These are phyloP conservation scores for Aureobasidium sp. DNA, from an alignment of 2,329 filamentous ascomycete genomes.

Conservation along the genomic window DNA sequence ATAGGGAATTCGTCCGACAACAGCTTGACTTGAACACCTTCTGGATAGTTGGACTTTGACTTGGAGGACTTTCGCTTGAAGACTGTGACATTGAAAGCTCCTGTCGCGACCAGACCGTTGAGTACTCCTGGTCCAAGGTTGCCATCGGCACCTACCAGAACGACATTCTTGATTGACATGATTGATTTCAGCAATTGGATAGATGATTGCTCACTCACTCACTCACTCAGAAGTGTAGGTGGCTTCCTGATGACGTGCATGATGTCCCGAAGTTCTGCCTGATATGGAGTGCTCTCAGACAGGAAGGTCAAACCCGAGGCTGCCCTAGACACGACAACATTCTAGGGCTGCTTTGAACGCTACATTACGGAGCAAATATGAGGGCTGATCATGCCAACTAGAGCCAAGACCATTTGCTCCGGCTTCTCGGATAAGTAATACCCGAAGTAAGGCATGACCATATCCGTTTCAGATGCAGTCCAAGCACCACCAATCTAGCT, in stretches of 20 bases:
- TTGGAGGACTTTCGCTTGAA: conserved; percentile 41
- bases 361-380: background rate
- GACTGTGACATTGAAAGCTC: conserved; percentile 49
- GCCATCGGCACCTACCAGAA: conserved; percentile 39
- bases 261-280: conserved; percentile 8
- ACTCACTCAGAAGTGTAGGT: background rate
- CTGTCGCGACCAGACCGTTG: conserved; percentile 32
- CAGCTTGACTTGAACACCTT: conserved; percentile 36
- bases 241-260: conserved; percentile 1
- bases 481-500: background rate
- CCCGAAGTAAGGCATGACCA: background rate
- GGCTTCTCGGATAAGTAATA: background rate
- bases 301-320: background rate
- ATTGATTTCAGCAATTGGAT: background rate
- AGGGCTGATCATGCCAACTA: background rate
- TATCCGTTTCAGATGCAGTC: background rate
- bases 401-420: background rate
- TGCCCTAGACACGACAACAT: background rate
- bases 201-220: background rate
- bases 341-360: background rate
- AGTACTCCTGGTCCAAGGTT: conserved; percentile 40
- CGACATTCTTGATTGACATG: conserved; percentile 36
- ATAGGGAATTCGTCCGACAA: conserved; percentile 43
- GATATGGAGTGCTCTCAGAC: background rate
- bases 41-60: conserved; percentile 33